These are phyloP conservation scores for Solanum appendiculatum DNA, from an alignment of 257 asterid genomes.

Conservation along the genomic window DNA sequence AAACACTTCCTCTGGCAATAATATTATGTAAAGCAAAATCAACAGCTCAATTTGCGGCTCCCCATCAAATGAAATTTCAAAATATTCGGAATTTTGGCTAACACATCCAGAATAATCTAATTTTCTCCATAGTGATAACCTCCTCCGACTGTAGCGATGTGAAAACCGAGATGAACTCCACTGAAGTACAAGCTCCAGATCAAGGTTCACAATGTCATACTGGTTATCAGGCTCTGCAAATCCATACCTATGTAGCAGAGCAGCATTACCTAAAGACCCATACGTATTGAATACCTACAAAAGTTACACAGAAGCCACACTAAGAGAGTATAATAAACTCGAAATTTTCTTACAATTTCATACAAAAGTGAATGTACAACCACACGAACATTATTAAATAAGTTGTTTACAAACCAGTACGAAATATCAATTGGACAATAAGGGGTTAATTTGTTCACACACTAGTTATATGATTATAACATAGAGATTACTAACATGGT, in stretches of 20 bases:
- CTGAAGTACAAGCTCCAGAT: constrained; percentile 55
- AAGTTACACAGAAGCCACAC: not conserved
- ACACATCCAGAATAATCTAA: constrained; percentile 54
- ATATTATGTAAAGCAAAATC: constrained; percentile 56
- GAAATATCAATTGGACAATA: not conserved
- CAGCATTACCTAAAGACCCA: constrained; percentile 80
- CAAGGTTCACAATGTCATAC: constrained; percentile 72
- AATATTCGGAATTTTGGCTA: constrained; percentile 63
- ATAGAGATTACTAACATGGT: not conserved
- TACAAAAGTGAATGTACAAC: not conserved
- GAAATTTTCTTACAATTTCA: not conserved
- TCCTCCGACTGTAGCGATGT: constrained; percentile 49
- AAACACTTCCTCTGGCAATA: constrained; percentile 49
- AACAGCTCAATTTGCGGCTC: constrained; percentile 71
- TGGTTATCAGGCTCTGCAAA: constrained; percentile 81
- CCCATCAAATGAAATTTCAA: constrained; percentile 70
- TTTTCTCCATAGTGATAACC: constrained; percentile 69
- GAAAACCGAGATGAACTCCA: constrained; percentile 76
- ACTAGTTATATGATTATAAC: not conserved
- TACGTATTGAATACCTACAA: constrained; percentile 85
- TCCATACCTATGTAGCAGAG: constrained; percentile 92
- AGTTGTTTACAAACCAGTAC: not conserved
- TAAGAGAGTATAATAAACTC: not conserved
- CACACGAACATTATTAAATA: not conserved
- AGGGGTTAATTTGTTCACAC: not conserved